Evolutionary conservation across 768 basidiomycete species (phyloP).

Genomic region (Tricholoma matsutake): DNA sequence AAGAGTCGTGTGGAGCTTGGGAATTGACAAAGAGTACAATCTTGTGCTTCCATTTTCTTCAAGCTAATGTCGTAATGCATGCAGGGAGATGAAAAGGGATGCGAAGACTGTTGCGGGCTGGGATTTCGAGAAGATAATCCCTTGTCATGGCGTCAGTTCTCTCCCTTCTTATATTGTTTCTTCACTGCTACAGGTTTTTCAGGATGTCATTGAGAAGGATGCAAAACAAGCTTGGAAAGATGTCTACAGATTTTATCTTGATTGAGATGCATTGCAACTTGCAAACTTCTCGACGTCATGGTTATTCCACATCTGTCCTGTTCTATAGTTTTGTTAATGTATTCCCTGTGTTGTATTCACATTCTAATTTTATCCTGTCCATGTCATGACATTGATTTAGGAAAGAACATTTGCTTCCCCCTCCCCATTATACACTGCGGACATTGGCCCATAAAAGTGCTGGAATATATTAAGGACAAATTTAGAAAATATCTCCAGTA

Average conservation of each 20-base stretch:
- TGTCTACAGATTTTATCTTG: constrained; percentile 29
- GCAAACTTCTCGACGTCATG: background rate
- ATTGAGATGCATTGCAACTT: constrained; percentile 1
- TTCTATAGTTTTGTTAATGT: background rate
- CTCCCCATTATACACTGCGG: no score
- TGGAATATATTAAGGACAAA: no score
- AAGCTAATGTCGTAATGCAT: background rate
- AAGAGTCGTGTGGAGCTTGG: constrained; percentile 26
- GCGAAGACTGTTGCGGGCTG: constrained; percentile 59
- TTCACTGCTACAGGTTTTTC: background rate
- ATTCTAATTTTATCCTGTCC: no score
- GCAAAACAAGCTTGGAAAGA: constrained; percentile 50
- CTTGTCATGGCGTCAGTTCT: constrained; percentile 50
- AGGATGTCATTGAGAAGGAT: constrained; percentile 54
- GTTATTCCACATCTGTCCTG: background rate
- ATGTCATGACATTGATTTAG: no score
- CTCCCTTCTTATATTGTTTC: background rate
- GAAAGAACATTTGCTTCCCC: no score
- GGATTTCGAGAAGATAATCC: constrained; percentile 67
- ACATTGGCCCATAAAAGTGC: no score
- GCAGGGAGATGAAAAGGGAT: constrained; percentile 51
- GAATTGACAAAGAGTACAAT: constrained; percentile 31
- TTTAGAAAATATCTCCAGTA: no score
- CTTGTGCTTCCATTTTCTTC: background rate
- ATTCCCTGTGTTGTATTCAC: background rate